Evolutionary conservation across 2,329 filamentous ascomycete species (phyloP).

Genomic region (Neophaeococcomyces mojaviensis): DNA sequence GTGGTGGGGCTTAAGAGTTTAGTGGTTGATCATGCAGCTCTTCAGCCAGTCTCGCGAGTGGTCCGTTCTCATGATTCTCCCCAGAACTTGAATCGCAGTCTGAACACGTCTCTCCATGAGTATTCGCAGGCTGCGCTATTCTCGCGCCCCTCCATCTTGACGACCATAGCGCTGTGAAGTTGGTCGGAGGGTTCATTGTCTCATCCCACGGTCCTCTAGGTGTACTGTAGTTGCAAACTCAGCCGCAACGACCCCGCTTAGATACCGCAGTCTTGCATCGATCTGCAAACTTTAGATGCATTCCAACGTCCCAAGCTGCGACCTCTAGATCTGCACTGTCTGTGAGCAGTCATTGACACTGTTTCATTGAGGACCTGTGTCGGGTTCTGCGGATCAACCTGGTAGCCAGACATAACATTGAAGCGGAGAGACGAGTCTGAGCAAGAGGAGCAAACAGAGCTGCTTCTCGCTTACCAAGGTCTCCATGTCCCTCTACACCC

Average conservation of each 20-base stretch:
- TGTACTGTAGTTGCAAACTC: neutral
- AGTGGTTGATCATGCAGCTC: too few species aligned
- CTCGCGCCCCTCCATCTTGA: constrained; percentile 4
- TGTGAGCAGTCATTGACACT: constrained; percentile 2
- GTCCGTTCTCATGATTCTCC: too few species aligned
- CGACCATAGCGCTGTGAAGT: neutral
- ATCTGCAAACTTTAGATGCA: neutral
- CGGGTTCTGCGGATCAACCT: constrained; percentile 8
- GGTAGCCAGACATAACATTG: constrained; percentile 17
- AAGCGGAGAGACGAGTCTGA: constrained; percentile 96
- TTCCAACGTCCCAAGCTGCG: too few species aligned
- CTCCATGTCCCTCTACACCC: constrained; percentile 22
- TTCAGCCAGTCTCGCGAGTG: too few species aligned
- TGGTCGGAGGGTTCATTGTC: neutral
- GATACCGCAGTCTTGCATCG: neutral
- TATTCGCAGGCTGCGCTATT: constrained; percentile 5
- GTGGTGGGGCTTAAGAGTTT: too few species aligned
- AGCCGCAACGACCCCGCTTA: constrained; percentile 5
- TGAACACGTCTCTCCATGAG: neutral
- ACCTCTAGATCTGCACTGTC: neutral
- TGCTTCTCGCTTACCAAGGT: constrained; percentile 88
- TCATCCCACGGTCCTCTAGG: neutral
- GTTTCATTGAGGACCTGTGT: constrained; percentile 6
- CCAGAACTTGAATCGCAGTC: too few species aligned
- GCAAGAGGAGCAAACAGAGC: too few species aligned